Evolutionary conservation across 2,329 filamentous ascomycete genomes (phyloP), one percentile per base, ranked within the genome.

Genomic region (Colletotrichum musae): DNA sequence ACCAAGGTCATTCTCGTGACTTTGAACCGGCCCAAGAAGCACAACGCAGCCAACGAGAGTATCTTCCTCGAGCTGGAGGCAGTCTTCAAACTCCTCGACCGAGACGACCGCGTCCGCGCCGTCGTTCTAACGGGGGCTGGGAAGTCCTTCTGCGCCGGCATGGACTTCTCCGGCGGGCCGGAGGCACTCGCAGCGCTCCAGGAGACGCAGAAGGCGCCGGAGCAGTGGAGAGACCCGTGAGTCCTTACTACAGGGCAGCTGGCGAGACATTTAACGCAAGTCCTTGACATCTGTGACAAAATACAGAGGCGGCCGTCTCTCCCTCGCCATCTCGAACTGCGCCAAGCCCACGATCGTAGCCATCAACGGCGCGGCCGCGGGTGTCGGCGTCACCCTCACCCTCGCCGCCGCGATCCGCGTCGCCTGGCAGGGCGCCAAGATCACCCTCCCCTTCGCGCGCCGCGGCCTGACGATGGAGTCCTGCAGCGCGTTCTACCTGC

Each of bases 251-350:
- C 6, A 43, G 13, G 13, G 13, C 3, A 43, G 5, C 41, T 7
- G 6, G 6, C 28, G 21, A 32, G 28, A 1, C 41, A 16, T 16
- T 3, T 4, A 5, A n/a, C 4, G 5, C 41, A 15, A 7, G 13
- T 43, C 13, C 5, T 13, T 43, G 13, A 43, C 41, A 4, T 43
- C 41, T 6, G 15, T n/a, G 16, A 43, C 6, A n/a, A 43, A 84
- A 59, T 84, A 87, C 77, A 81, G 83, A 28, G 62, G 62, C 3
- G 62, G 62, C 2, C 21, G 53, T 16, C 47, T 59, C 36, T 54
- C 62, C 3, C 36, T 65, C 13, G 62, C 62, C 13, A 61, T 73
- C 16, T 68, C 69, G 18, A 62, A 65, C 24, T 73, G 69, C 58
- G 61, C 52, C 58, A 73, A 72, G 53, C 72, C 72, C 16, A 57